Conservation (phyloP, 2,329 filamentous ascomycete genomes). For the Aspergillus ibericus region DNA sequence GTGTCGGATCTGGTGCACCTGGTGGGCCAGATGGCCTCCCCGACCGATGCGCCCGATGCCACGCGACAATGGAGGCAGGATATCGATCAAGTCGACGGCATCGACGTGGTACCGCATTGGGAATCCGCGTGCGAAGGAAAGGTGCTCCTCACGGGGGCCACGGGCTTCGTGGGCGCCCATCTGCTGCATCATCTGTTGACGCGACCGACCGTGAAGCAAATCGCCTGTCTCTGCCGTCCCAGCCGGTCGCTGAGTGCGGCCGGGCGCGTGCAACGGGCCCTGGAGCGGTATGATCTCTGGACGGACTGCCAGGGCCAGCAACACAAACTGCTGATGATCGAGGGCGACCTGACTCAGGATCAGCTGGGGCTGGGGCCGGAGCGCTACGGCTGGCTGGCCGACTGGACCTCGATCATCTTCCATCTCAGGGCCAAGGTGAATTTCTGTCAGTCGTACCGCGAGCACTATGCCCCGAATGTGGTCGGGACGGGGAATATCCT, state of each 20-base stretch:
- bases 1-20: neutral
- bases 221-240: constrained; percentile 8
- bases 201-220: constrained; percentile 3
- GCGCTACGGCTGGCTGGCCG: constrained; percentile 2
- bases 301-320: no score
- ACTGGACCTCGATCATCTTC: constrained; percentile 12
- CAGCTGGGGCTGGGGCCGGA: constrained; percentile 5
- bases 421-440: constrained; percentile 11
- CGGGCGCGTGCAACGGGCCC: neutral
- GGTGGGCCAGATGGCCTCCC: neutral
- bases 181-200: constrained; percentile 1
- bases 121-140: constrained; percentile 5
- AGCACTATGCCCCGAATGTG: constrained; percentile 10
- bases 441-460: constrained; percentile 9
- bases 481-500: constrained; percentile 4
- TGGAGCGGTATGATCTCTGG: constrained; percentile 9
- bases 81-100: neutral
- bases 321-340: neutral
- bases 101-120: constrained; percentile 6
- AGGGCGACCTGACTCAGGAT: constrained; percentile 4
- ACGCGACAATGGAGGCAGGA: constrained; percentile 1
- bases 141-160: constrained; percentile 12
- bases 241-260: neutral
- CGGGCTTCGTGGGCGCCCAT: constrained; percentile 11
- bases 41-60: neutral